Percentiles rank a stretch among this genome's conserved stretches.
Conservation (phyloP, 306 rosid species). For the Luffa aegyptiaca region DNA sequence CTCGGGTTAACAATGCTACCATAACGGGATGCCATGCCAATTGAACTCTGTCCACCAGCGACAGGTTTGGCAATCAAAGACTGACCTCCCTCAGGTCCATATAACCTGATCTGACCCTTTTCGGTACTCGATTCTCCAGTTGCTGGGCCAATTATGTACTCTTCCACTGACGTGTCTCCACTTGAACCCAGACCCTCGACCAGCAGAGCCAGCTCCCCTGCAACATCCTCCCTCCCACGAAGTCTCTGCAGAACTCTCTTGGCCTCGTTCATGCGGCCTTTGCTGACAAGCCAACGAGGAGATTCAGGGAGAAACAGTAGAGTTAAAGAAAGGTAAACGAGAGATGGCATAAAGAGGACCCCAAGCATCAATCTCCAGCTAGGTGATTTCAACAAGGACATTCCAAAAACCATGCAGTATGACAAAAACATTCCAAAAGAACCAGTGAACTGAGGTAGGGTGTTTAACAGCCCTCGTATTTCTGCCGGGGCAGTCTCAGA, state of each 20-base stretch:
- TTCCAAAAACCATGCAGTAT: conserved; percentile 33
- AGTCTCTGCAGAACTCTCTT: conserved; percentile 25
- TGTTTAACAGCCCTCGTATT: conserved; percentile 26
- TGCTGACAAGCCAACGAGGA: conserved; percentile 36
- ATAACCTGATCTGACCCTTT: conserved; percentile 24
- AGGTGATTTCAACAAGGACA: conserved; percentile 25
- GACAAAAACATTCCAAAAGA: conserved; percentile 32
- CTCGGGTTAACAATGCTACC: conserved; percentile 24
- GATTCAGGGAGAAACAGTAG: conserved; percentile 30
- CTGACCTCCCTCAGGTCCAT: conserved; percentile 29
- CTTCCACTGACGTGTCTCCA: conserved; percentile 26
- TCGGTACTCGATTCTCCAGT: conserved; percentile 11
- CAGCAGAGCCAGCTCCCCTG: conserved; percentile 35
- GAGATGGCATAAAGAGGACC: conserved; percentile 27
- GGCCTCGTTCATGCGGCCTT: conserved; percentile 28
- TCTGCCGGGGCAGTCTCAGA: conserved; percentile 33
- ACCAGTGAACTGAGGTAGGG: conserved; percentile 33
- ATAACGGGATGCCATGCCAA: conserved; percentile 21
- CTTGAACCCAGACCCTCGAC: conserved; percentile 33
- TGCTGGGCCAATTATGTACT: conserved; percentile 31
- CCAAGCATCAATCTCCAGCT: conserved; percentile 40
- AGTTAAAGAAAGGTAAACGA: conserved; percentile 18
- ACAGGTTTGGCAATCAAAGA: conserved; percentile 23
- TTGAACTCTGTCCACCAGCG: conserved; percentile 18
- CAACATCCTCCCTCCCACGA: conserved; percentile 30